Percentiles rank a stretch among this genome's conserved stretches.
These are phyloP conservation scores for Penicillium simplicissimum DNA, from an alignment of 495 filamentous ascomycete species.

Conservation along the genomic window DNA sequence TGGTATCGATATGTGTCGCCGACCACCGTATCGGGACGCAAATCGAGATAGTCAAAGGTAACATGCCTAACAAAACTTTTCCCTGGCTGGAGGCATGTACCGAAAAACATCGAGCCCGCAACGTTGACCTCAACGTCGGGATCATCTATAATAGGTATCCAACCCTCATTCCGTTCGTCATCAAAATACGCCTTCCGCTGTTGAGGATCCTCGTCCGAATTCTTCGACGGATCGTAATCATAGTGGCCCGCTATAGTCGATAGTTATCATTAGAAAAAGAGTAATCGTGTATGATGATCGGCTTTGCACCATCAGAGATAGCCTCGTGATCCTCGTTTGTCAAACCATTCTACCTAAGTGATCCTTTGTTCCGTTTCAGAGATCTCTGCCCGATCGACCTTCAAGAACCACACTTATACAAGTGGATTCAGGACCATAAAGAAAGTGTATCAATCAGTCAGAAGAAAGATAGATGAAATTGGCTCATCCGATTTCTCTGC, in stretches of 20 bases:
- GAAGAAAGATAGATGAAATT: neutral
- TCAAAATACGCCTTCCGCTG: neutral
- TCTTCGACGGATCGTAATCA: neutral
- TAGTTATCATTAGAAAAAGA: neutral
- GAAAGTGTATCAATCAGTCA: neutral
- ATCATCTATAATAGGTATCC: neutral
- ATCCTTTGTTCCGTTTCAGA: neutral
- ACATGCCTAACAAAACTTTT: neutral
- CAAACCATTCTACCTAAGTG: neutral
- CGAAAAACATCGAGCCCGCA: neutral
- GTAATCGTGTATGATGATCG: neutral
- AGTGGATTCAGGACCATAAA: neutral
- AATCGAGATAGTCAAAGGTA: neutral
- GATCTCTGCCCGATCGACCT: neutral
- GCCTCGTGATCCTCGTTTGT: neutral
- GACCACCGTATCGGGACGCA: slow-evolving; percentile 8
- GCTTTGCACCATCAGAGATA: neutral
- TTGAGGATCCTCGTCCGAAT: neutral
- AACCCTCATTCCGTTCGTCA: neutral
- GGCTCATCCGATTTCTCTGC: neutral
- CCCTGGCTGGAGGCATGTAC: neutral
- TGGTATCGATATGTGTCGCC: slow-evolving; percentile 15
- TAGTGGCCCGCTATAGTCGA: neutral
- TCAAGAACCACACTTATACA: neutral
- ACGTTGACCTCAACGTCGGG: neutral